Evolutionary conservation across 441 rosid species (phyloP), one percentile per base, ranked within the genome.

Genomic region (Erysimum cheiri): DNA sequence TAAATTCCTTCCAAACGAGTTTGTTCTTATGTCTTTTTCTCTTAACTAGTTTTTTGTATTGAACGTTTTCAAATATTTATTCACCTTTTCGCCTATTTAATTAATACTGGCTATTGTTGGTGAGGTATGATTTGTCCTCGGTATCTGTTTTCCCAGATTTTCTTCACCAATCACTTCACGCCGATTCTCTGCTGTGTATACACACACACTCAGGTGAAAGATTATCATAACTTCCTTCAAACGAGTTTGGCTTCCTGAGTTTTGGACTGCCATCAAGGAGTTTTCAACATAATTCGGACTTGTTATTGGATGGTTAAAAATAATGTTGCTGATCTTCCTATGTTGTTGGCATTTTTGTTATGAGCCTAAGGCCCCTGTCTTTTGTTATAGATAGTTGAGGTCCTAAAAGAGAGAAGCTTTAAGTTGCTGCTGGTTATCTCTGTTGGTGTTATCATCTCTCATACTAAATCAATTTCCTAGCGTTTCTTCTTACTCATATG

Each of bases 41-140:
- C 22, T 19, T 19, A 19, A 19, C 22, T 19, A 19, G 22, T 19
- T 19, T 19, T 19, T 19, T 19, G 22, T 19, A 19, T 19, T 19
- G 22, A 19, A 19, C 22, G 22, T 19, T 19, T 19, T 19, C 22
- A 19, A 19, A 19, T 19, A 19, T 19, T 19, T 19, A 19, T 19
- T 19, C 22, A 19, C 22, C 22, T 19, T 19, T 19, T 19, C 22
- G 22, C 22, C 22, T 19, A 19, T 19, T 19, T 19, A 19, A 19
- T 19, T n/a, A n/a, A n/a, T 19, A 3, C 1, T 47, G 13, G 63
- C 22, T 56, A 44, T 56, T 68, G 26, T 56, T 49, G 36, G 28
- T 35, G 64, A 67, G 54, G 12, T 56, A 13, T 67, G 55, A 44
- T 56, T 37, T 44, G 28, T 9, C 36, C 4, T 41, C 22, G 22